phyloP scores from a whole-genome alignment of 2,329 filamentous ascomycete species.

The Apiospora arundinis region DNA sequence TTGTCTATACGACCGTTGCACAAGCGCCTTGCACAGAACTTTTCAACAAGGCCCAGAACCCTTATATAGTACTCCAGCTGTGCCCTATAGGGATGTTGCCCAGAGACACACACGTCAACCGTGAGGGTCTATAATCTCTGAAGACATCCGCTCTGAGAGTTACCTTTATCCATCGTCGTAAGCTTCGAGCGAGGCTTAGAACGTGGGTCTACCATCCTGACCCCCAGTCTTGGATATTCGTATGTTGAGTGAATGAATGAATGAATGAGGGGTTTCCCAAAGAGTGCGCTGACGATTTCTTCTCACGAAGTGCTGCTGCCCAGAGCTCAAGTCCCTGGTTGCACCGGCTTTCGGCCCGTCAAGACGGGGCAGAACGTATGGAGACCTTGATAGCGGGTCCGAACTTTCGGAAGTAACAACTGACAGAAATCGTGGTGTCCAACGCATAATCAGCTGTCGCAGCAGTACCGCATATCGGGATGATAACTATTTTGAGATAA shows the following conservation, averaged over 20 bases:
- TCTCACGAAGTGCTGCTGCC: slow-evolving; percentile 22
- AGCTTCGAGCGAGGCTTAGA: too few species aligned
- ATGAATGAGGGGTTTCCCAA: too few species aligned
- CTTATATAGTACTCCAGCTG: too few species aligned
- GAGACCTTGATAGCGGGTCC: neutral
- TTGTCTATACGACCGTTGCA: neutral
- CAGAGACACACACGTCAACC: too few species aligned
- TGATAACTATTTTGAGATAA: neutral
- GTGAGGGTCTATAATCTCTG: neutral
- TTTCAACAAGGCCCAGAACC: too few species aligned
- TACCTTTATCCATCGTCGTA: neutral
- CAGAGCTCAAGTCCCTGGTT: slow-evolving; percentile 42
- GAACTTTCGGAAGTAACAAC: neutral
- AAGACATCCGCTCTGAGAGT: neutral
- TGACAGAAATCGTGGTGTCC: neutral
- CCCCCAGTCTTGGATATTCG: neutral
- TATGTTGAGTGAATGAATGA: slow-evolving; percentile 22
- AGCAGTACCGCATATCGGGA: neutral
- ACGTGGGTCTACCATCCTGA: too few species aligned
- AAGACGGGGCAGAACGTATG: neutral
- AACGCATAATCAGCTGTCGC: neutral
- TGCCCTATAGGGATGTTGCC: too few species aligned
- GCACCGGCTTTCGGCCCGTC: neutral
- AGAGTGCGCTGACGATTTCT: too few species aligned
- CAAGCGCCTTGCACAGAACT: neutral